phyloP scores from a whole-genome alignment of 768 basidiomycete genomes.

The Serendipita indica region DNA sequence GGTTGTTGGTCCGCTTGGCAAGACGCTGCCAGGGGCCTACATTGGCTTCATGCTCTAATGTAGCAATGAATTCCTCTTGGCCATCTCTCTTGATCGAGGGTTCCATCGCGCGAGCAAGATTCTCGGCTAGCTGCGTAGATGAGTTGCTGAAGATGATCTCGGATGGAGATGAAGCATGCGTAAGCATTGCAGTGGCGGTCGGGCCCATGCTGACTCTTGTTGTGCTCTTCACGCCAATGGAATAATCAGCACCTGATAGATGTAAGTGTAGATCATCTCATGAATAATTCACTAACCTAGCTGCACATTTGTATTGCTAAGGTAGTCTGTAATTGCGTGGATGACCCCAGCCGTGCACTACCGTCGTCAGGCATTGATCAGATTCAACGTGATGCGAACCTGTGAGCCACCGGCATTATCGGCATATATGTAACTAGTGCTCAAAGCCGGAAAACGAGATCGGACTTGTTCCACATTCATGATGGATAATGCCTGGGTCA shows the following conservation, averaged over 20 bases:
- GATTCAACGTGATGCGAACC: conserved; percentile 15
- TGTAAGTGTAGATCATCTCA: not conserved
- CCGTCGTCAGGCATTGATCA: not conserved
- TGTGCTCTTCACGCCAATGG: conserved; percentile 38
- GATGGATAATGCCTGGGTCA: conserved; percentile 4
- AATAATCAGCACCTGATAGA: conserved; percentile 40
- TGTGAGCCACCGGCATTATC: conserved; percentile 72
- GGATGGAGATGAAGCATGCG: conserved; percentile 45
- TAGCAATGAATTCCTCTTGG: conserved; percentile 59
- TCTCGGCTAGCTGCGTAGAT: conserved; percentile 54
- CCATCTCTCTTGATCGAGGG: conserved; percentile 31
- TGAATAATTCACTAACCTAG: conserved; percentile 24
- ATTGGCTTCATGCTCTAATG: conserved; percentile 76
- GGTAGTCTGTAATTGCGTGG: conserved; percentile 49
- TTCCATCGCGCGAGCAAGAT: conserved; percentile 49
- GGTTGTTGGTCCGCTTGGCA: conserved; percentile 39
- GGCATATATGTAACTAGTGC: conserved; percentile 46
- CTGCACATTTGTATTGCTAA: conserved; percentile 58
- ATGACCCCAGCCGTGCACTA: conserved; percentile 34
- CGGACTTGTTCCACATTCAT: conserved; percentile 40
- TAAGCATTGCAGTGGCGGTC: conserved; percentile 37
- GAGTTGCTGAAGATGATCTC: conserved; percentile 56
- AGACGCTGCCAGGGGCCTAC: conserved; percentile 63
- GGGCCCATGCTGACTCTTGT: conserved; percentile 37
- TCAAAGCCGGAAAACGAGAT: conserved; percentile 46